Percentiles rank a stretch among this genome's conserved stretches.
phyloP scores from a whole-genome alignment of 2,329 filamentous ascomycete species.

The Ophiostoma australiae region DNA sequence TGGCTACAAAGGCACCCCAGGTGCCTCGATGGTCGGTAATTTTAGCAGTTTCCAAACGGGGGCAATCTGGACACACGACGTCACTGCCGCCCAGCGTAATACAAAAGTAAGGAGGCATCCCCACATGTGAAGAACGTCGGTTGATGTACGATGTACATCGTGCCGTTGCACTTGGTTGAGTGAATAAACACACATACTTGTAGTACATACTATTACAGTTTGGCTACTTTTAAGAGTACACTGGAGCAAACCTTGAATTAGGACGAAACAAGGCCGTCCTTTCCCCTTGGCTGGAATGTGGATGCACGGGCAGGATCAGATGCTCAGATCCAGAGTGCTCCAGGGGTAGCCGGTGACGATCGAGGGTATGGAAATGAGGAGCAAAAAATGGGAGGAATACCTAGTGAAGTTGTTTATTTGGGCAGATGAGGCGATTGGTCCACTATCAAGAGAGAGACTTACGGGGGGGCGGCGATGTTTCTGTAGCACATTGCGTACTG shows the following conservation, averaged over 20 bases:
- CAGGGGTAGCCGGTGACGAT: not conserved
- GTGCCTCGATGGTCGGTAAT: not conserved
- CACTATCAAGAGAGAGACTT: no score
- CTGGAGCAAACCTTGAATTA: not conserved
- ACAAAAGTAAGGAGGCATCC: not conserved
- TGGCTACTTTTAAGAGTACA: not conserved
- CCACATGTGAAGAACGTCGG: not conserved
- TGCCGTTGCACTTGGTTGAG: not conserved
- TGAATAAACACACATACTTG: no score
- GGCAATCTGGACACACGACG: not conserved
- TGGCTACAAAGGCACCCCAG: not conserved
- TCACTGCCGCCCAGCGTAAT: not conserved
- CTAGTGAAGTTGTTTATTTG: not conserved
- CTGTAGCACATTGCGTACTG: not conserved
- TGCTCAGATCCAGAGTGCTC: not conserved
- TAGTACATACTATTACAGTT: not conserved
- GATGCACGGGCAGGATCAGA: slow-evolving; percentile 4
- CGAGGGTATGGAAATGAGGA: not conserved
- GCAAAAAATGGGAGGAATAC: not conserved
- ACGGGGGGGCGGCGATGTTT: not conserved
- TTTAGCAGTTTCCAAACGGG: slow-evolving; percentile 2
- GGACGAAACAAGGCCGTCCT: not conserved
- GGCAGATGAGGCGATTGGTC: no score
- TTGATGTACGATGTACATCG: not conserved
- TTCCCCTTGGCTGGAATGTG: slow-evolving; percentile 13